A percentile compares a stretch with the other conserved stretches of the same genome.
Evolutionary conservation across 768 basidiomycete genomes (phyloP).

Genomic region (Dioszegia hungarica): DNA sequence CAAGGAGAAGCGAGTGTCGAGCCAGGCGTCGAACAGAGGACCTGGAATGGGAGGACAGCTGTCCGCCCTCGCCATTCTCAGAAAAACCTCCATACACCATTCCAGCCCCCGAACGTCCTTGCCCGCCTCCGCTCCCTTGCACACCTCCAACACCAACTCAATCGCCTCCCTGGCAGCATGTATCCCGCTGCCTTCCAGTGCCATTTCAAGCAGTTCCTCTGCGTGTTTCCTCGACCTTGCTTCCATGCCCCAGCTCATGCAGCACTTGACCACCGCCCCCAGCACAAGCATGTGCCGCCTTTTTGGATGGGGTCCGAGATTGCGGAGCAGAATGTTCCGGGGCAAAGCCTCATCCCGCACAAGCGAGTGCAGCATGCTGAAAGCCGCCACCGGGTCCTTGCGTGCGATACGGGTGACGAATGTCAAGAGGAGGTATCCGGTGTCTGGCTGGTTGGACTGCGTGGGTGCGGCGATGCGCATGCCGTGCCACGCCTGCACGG

Average conservation of each 20-base stretch:
- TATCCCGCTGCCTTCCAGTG: neutral
- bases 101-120: neutral
- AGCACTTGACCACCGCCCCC: neutral
- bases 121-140: neutral
- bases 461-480: neutral
- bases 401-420: conserved; percentile 1
- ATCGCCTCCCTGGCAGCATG: neutral
- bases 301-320: neutral
- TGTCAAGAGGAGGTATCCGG: neutral
- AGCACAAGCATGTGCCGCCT: conserved; percentile 4
- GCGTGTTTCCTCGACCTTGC: neutral
- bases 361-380: conserved; percentile 2
- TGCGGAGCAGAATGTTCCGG: neutral
- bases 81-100: conserved; percentile 1
- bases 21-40: conserved; percentile 3
- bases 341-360: conserved; percentile 1
- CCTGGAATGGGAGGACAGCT: neutral
- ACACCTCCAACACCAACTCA: neutral
- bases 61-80: neutral
- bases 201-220: neutral
- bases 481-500: neutral
- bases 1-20: neutral
- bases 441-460: neutral
- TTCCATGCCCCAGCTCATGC: conserved; percentile 5
- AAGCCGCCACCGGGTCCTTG: neutral